These are phyloP conservation scores for Thelephora ganbajun DNA, from an alignment of 768 basidiomycete genomes.

Conservation along the genomic window DNA sequence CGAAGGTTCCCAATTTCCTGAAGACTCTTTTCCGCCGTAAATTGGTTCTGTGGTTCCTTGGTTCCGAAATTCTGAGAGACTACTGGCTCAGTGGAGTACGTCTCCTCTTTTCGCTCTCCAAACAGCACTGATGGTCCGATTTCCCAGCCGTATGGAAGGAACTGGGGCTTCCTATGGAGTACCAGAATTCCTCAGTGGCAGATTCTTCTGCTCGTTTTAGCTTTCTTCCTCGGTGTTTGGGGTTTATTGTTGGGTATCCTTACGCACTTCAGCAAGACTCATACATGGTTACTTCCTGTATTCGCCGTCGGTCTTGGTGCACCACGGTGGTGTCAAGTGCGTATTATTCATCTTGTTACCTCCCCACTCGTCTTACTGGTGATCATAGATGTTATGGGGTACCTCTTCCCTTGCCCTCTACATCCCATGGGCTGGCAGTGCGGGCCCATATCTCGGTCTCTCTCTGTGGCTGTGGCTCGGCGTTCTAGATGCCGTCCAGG, in stretches of 20 bases:
- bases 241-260: slow-evolving; percentile 56
- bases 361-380: slow-evolving; percentile 1
- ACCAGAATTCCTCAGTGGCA: slow-evolving; percentile 74
- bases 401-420: slow-evolving; percentile 88
- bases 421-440: slow-evolving; percentile 82
- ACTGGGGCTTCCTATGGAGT: slow-evolving; percentile 90
- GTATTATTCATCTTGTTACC: slow-evolving; percentile 2
- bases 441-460: slow-evolving; percentile 80
- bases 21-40: slow-evolving; percentile 81
- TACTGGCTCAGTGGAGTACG: slow-evolving; percentile 82
- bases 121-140: slow-evolving; percentile 6
- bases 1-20: slow-evolving; percentile 88
- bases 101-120: slow-evolving; percentile 6
- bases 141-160: slow-evolving; percentile 73
- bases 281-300: slow-evolving; percentile 90
- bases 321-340: slow-evolving; percentile 86
- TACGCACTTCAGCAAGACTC: slow-evolving; percentile 81
- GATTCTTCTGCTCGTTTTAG: slow-evolving; percentile 62
- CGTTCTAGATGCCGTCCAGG: slow-evolving; percentile 87
- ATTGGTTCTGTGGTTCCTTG: slow-evolving; percentile 90
- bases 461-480: slow-evolving; percentile 93
- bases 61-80: slow-evolving; percentile 82
- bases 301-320: slow-evolving; percentile 93
- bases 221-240: slow-evolving; percentile 87
- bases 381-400: slow-evolving; percentile 74